Conservation (phyloP, 345 rosid species). For the Citropsis articulata region DNA sequence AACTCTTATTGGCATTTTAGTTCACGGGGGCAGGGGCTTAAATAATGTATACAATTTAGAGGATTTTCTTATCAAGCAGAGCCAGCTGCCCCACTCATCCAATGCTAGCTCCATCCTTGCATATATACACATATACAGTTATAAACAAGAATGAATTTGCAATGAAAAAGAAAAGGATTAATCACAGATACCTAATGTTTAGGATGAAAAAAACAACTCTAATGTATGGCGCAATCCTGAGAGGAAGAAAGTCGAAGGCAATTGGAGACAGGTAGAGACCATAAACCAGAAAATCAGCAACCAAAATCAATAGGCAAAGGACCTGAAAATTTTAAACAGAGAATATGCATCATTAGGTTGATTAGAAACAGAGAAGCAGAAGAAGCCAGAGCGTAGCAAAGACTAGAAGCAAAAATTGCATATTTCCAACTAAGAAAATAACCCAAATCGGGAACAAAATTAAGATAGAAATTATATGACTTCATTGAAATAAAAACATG, state of each 20-base stretch:
- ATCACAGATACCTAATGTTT: constrained; percentile 56
- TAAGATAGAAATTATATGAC: background rate
- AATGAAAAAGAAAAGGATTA: background rate
- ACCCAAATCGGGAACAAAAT: background rate
- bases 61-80: no score
- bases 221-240: constrained; percentile 83
- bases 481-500: background rate
- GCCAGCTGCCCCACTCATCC: no score
- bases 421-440: background rate
- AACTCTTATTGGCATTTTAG: no score
- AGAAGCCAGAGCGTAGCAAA: background rate
- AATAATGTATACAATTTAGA: no score
- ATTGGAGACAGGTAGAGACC: constrained; percentile 71
- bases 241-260: constrained; percentile 63
- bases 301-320: constrained; percentile 53
- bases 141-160: background rate
- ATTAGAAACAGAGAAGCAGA: background rate
- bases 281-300: constrained; percentile 73
- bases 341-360: constrained; percentile 15
- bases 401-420: background rate
- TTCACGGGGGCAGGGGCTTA: no score
- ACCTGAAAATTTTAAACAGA: constrained; percentile 58
- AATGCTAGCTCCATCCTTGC: no score
- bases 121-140: background rate
- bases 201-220: constrained; percentile 79